phyloP scores from a whole-genome alignment of 495 filamentous ascomycete genomes.

The Polyplosphaeria fusca region DNA sequence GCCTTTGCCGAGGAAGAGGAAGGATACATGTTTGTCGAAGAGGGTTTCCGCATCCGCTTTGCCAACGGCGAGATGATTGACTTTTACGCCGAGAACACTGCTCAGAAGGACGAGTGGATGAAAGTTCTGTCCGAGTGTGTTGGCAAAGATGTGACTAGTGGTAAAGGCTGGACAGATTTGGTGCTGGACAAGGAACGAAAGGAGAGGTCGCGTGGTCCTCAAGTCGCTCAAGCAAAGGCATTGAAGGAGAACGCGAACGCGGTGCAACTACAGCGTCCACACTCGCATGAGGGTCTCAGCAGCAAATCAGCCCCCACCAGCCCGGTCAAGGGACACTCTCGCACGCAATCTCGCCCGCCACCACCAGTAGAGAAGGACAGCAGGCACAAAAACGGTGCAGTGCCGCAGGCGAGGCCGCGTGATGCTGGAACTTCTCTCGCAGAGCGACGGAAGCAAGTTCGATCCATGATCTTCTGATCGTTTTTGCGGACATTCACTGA shows the following conservation, averaged over 20 bases:
- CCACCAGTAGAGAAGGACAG: constrained; percentile 30
- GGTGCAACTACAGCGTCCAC: constrained; percentile 8
- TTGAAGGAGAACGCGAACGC: constrained; percentile 15
- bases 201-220: constrained; percentile 26
- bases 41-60: constrained; percentile 97
- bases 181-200: constrained; percentile 57
- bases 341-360: constrained; percentile 22
- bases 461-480: constrained; percentile 36
- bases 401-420: neutral
- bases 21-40: constrained; percentile 99
- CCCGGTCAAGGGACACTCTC: constrained; percentile 29
- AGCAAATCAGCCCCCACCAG: constrained; percentile 31
- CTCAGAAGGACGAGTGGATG: constrained; percentile 92
- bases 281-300: constrained; percentile 17
- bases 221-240: constrained; percentile 33
- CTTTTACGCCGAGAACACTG: constrained; percentile 88
- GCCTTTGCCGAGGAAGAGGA: constrained; percentile 98
- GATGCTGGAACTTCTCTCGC: constrained; percentile 1
- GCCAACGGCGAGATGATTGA: constrained; percentile 97
- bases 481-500: neutral
- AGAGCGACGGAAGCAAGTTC: constrained; percentile 27
- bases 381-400: constrained; percentile 1
- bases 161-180: constrained; percentile 75
- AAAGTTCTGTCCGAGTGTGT: constrained; percentile 80
- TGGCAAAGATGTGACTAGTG: constrained; percentile 56